Percentiles rank a stretch among this genome's conserved stretches.
phyloP scores from a whole-genome alignment of 2,329 filamentous ascomycete genomes.

The Aspergillus sp. region DNA sequence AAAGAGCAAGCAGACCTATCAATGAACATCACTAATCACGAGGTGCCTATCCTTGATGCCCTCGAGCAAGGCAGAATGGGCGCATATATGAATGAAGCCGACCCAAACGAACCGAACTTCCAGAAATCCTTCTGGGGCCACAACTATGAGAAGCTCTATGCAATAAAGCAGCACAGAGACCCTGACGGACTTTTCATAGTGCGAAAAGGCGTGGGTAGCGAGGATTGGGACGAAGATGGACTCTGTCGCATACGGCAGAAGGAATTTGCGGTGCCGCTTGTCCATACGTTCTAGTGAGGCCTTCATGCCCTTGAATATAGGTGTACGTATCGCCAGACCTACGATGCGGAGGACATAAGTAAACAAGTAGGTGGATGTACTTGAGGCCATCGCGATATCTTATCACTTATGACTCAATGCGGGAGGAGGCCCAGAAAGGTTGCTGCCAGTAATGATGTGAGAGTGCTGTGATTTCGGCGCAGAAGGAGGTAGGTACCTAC shows the following conservation, averaged over 20 bases:
- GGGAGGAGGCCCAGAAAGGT: no score
- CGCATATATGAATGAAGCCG: slow-evolving; percentile 40
- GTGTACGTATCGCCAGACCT: no score
- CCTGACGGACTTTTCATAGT: slow-evolving; percentile 28
- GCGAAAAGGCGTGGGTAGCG: slow-evolving; percentile 23
- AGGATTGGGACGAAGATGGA: slow-evolving; percentile 26
- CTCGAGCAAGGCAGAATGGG: slow-evolving; percentile 22
- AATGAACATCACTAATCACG: not conserved
- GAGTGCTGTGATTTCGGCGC: no score
- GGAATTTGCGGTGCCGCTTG: no score
- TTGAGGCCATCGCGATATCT: no score
- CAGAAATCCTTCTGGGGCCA: slow-evolving; percentile 42
- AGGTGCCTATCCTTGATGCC: not conserved
- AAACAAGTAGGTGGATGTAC: no score
- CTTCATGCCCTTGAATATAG: no score
- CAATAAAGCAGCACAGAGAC: slow-evolving; percentile 32
- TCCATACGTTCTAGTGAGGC: no score
- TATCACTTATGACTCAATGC: no score
- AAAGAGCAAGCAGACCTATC: not conserved
- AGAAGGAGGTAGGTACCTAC: no score
- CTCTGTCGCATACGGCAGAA: slow-evolving; percentile 12
- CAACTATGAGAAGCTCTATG: slow-evolving; percentile 28
- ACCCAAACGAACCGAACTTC: slow-evolving; percentile 40
- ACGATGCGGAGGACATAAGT: no score
- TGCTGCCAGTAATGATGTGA: no score